Percentiles rank a stretch among this genome's conserved stretches.
Evolutionary conservation across 352 stramenopile species (phyloP).

Genomic region (Pythium sukuiense): DNA sequence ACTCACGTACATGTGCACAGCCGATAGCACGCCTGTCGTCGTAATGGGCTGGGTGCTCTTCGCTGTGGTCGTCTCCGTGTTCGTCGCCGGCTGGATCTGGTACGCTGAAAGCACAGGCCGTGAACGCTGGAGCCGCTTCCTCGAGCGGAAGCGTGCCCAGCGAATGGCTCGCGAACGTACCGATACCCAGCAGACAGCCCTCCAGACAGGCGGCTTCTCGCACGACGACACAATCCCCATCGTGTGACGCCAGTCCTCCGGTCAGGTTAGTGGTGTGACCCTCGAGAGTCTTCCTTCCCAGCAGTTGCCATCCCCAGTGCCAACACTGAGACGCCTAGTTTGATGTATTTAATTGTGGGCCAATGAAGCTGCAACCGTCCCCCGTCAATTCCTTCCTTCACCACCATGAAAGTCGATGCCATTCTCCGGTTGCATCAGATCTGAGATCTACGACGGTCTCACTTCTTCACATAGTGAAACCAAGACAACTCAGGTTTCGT

Average conservation of each 20-base stretch:
- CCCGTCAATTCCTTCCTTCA: no score
- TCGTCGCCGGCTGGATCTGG: conserved; percentile 13
- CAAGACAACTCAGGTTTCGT: not conserved
- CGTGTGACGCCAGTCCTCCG: conserved; percentile 19
- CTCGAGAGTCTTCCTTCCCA: conserved; percentile 9
- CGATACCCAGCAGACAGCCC: conserved; percentile 3
- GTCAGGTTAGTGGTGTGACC: not conserved
- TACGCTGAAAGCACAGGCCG: conserved; percentile 25
- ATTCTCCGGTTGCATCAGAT: not conserved
- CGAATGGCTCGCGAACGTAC: conserved; percentile 11
- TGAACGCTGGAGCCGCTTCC: conserved; percentile 24
- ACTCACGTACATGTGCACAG: conserved; percentile 34
- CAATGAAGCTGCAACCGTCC: not conserved
- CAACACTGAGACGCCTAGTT: not conserved
- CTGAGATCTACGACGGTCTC: not conserved
- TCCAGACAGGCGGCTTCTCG: conserved; percentile 7
- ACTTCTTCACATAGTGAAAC: not conserved
- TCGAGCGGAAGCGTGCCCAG: conserved; percentile 26
- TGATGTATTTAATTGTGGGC: conserved; percentile 5
- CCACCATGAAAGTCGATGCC: no score
- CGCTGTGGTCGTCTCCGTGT: conserved; percentile 3
- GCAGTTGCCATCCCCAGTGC: conserved; percentile 6
- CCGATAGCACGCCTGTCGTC: not conserved
- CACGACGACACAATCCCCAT: conserved; percentile 26
- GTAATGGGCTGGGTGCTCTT: conserved; percentile 28